Conservation (phyloP, 73 alveolate species). For the Paramecium biaurelia region DNA sequence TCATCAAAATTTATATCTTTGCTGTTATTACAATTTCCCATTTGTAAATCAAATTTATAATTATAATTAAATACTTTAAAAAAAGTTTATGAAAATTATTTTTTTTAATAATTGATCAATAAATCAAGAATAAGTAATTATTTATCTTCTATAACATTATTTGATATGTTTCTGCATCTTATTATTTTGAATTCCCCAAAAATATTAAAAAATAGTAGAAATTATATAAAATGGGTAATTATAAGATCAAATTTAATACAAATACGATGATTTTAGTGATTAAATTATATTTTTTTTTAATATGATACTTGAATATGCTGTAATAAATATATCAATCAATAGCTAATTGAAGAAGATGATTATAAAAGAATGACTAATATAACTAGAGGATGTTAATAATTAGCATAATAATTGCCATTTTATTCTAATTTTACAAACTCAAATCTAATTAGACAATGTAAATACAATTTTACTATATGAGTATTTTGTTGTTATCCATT, state of each 20-base stretch:
- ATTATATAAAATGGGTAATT: background rate
- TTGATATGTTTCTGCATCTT: background rate
- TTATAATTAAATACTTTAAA: background rate
- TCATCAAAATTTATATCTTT: constrained; percentile 19
- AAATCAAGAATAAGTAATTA: too few relatives aligned
- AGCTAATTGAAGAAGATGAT: constrained; percentile 46
- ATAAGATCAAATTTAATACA: background rate
- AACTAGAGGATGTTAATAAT: background rate
- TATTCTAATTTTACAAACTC: background rate
- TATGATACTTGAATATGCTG: constrained; percentile 39
- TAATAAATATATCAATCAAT: background rate
- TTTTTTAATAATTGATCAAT: background rate
- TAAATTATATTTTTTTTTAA: background rate
- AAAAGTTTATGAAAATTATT: background rate
- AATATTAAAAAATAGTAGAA: background rate
- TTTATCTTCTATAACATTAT: too few relatives aligned
- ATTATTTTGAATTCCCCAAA: too few relatives aligned
- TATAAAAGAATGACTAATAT: constrained; percentile 3
- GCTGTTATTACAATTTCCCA: constrained; percentile 40
- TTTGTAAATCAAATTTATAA: background rate
- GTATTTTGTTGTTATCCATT: constrained; percentile 42
- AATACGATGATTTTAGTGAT: background rate
- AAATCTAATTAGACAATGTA: constrained; percentile 15
- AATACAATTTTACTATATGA: background rate
- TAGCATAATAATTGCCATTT: constrained; percentile 35